Base-by-base conservation (phyloP, 2,329 filamentous ascomycete species). In the Exserohilum turcica region DNA sequence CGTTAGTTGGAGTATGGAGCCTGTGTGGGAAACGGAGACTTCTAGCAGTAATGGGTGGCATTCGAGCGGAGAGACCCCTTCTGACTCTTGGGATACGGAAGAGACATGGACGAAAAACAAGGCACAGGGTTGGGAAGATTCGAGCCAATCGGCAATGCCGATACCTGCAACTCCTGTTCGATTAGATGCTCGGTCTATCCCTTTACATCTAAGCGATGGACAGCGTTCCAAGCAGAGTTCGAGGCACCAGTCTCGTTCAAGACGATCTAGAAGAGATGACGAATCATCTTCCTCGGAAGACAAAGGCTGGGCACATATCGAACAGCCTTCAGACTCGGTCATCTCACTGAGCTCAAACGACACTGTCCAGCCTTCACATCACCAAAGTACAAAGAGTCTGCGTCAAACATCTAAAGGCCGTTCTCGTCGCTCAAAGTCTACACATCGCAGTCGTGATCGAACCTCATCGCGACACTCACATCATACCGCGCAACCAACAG, bases 1-100 rank as follows among this genome's bases (percentile, higher is more conserved):
- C 8, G 53, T 59, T 0, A 56, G 49, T 4, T 66, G 63, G 65
- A 39, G 52, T 16, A 15, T 43, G 2, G 52, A 54, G 6, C 35
- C 49, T 1, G 48, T 31, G 10, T 58, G 54, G 38, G 53, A 64
- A 33, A 53, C 51, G 5, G 45, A 39, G 18, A 42, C 47, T 18
- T 61, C 59, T 3, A 37, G 36, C 37, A 13, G 15, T 2, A 32
- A 49, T 7, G 53, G 37, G 7, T 70, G 64, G 64, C 43, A 27
- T 12, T 51, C 52, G 16, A 43, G 19, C 9, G 56, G 59, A 2
- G 49, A 62, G 10, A 55, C 54, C 0, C 18, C 39, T 3, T 44
- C 48, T 4, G 63, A 66, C 6, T 57, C 61, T 3, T 67, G 65
- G 65, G 57, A 64, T 9, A 57, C 54, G 1, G 57, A 57, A 6